A percentile compares a stretch with the other conserved stretches of the same genome.
Conservation (phyloP, 2,329 filamentous ascomycete species). For the Ciborinia camelliae region DNA sequence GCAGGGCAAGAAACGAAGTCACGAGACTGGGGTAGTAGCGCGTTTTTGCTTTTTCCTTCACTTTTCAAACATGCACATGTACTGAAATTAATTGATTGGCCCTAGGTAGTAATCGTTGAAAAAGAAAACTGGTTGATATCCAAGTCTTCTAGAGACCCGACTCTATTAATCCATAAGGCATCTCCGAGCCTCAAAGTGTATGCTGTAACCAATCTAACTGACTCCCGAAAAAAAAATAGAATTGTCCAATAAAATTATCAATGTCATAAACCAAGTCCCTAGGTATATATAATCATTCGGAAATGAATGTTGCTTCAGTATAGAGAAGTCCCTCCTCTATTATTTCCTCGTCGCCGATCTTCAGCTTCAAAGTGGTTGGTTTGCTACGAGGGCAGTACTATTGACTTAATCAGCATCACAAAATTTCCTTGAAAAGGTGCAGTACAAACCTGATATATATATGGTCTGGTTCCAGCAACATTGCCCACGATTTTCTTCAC, state of each 20-base stretch:
- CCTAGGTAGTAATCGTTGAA: background rate
- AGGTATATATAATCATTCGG: constrained; percentile 41
- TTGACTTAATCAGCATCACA: constrained; percentile 28
- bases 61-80: background rate
- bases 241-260: constrained; percentile 16
- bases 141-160: background rate
- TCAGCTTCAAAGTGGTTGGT: constrained; percentile 72
- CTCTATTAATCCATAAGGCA: constrained; percentile 5
- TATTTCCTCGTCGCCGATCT: constrained; percentile 75
- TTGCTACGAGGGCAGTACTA: constrained; percentile 68
- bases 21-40: background rate
- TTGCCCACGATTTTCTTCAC: constrained; percentile 90
- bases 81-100: background rate
- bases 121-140: background rate
- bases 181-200: background rate
- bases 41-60: background rate
- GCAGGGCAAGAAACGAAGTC: background rate
- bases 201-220: constrained; percentile 28
- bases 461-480: constrained; percentile 89
- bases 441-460: constrained; percentile 83
- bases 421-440: background rate
- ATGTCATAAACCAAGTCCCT: background rate
- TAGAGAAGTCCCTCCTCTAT: constrained; percentile 77
- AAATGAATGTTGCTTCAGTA: constrained; percentile 95
- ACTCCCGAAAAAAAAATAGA: constrained; percentile 28